Base-by-base conservation (phyloP, 805 yeast genomes). In the Metschnikowia amazonensis region DNA sequence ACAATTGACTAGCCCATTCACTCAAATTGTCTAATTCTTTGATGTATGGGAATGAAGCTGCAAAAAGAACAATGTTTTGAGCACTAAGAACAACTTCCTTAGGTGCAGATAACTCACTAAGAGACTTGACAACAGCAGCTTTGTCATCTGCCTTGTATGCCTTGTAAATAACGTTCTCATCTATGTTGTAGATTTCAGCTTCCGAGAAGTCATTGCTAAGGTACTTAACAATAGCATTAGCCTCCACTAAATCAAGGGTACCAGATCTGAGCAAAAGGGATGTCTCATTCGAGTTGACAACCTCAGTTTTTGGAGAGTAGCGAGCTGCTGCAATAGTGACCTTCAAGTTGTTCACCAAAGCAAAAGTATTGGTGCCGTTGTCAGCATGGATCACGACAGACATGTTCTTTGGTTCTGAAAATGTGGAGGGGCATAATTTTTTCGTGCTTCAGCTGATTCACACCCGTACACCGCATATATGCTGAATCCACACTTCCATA, bases 161-260 rank as follows among this genome's bases (percentile, higher is more conserved):
- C 1, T 64, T 53, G 51, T 71, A 73, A 27, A 79, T 60, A n/a
- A 50, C 49, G 20, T 68, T 60, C 59, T 80, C 84, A 51, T 76
- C 80, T 18, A 65, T 60, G 9, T 60, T 62, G 36, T 74, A 64
- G 13, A 68, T 59, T 10, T 58, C 51, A 23, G 65, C 57, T 8
- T 43, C 55, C 5, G 63, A 45, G 49, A 80, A 82, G 50, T 80
- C 81, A 18, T 68, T 62, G 31, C 79, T 69, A 50, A 82, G 65
- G 57, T 80, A 85, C 61, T 81, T 80, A 50, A 84, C 82, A 43
- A 84, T 80, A 17, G 94, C 81, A 59, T 84, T 82, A 17, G 87
- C 72, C 62, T 84, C 88, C 46, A 72, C 65, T 50, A 85, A 70
- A 53, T 75, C 77, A 43, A 80, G 75, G 2, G 65, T 63, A 20